Conservation (phyloP, 768 basidiomycete species). For the Podaxis carcinomalis region DNA sequence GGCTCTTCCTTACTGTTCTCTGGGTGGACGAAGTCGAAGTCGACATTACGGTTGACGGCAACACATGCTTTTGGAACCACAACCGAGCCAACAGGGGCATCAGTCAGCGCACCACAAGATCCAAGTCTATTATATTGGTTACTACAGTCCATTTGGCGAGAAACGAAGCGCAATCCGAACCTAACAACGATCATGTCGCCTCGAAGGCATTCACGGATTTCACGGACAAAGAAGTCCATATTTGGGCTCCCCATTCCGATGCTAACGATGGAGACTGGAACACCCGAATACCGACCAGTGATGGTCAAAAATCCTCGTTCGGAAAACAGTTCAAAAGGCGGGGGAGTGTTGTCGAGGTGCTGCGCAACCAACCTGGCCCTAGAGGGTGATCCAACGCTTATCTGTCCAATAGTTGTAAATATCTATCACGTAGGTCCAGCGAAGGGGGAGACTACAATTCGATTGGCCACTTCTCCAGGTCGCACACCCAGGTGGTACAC, state of each 20-base stretch:
- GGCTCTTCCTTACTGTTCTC: slow-evolving; percentile 30
- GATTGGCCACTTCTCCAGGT: slow-evolving; percentile 76
- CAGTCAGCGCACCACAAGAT: slow-evolving; percentile 70
- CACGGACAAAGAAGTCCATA: slow-evolving; percentile 83
- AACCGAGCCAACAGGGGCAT: slow-evolving; percentile 72
- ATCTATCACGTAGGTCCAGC: neutral
- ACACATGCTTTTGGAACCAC: slow-evolving; percentile 66
- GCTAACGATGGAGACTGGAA: slow-evolving; percentile 68
- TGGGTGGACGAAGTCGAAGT: slow-evolving; percentile 63
- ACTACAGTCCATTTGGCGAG: neutral
- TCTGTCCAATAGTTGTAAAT: slow-evolving; percentile 29
- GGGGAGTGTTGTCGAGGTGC: slow-evolving; percentile 54
- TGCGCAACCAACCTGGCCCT: slow-evolving; percentile 58
- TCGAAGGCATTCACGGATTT: slow-evolving; percentile 66
- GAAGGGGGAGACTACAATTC: slow-evolving; percentile 47
- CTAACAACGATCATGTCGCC: slow-evolving; percentile 56
- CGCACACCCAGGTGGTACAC: slow-evolving; percentile 79
- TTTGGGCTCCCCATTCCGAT: slow-evolving; percentile 85
- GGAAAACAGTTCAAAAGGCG: slow-evolving; percentile 58
- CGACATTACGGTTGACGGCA: slow-evolving; percentile 69
- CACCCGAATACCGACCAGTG: slow-evolving; percentile 59
- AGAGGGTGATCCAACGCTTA: slow-evolving; percentile 72
- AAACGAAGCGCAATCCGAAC: slow-evolving; percentile 21
- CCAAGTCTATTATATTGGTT: slow-evolving; percentile 43
- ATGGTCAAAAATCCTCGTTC: slow-evolving; percentile 76